A percentile compares a stretch with the other conserved stretches of the same genome.
These are phyloP conservation scores for Lyophyllum decastes DNA, from an alignment of 768 basidiomycete species.

Conservation along the genomic window DNA sequence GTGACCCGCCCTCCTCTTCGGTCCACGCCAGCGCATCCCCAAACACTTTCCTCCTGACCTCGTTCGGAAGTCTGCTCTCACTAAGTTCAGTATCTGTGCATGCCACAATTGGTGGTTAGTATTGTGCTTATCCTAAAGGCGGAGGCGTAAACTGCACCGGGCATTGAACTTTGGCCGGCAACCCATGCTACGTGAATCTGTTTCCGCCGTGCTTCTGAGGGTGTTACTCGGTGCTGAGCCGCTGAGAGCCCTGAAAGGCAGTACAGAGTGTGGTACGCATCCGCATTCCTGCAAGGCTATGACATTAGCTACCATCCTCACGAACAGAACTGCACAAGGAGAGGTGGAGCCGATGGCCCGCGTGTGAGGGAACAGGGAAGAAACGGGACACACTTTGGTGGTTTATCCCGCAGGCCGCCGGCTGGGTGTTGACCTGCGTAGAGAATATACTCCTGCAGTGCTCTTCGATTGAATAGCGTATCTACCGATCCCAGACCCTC, in stretches of 20 bases:
- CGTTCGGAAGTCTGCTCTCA: conserved; percentile 23
- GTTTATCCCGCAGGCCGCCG: conserved; percentile 93
- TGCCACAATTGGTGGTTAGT: not conserved
- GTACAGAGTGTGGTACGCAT: conserved; percentile 94
- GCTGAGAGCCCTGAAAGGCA: conserved; percentile 88
- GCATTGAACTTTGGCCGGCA: not conserved
- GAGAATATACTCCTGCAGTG: conserved; percentile 86
- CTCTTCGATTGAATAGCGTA: conserved; percentile 59
- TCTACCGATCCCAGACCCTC: conserved; percentile 22
- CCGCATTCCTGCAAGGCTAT: conserved; percentile 60
- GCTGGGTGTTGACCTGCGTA: conserved; percentile 83
- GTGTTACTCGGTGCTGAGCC: conserved; percentile 78
- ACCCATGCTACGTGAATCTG: conserved; percentile 42
- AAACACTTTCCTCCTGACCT: conserved; percentile 42
- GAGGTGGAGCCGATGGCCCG: too few relatives aligned
- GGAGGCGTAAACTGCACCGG: conserved; percentile 2
- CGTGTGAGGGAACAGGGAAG: not conserved
- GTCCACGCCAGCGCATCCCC: conserved; percentile 61
- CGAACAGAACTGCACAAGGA: not conserved
- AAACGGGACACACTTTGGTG: conserved; percentile 75
- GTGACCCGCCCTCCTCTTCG: conserved; percentile 62
- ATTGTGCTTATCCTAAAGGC: not conserved
- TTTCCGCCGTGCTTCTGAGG: conserved; percentile 38
- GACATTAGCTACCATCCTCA: not conserved
- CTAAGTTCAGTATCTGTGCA: conserved; percentile 32